A percentile compares a stretch with the other conserved stretches of the same genome.
These are phyloP conservation scores for Pholiota conissans DNA, from an alignment of 768 basidiomycete genomes.

Conservation along the genomic window DNA sequence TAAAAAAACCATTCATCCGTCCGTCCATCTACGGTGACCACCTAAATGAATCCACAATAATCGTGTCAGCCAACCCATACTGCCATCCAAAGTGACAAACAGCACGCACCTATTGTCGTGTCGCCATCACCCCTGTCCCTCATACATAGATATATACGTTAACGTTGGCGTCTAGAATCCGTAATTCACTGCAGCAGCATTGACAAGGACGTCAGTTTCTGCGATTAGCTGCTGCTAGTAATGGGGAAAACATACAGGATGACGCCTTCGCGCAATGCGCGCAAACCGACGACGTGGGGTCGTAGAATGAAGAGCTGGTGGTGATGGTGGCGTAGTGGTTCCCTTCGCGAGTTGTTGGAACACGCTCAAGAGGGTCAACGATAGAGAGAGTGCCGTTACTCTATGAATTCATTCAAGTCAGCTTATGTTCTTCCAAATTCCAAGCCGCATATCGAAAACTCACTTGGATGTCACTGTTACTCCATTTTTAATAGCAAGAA, in stretches of 20 bases:
- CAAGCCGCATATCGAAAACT: no score
- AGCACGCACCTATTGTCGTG: slow-evolving; percentile 1
- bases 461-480: no score
- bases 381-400: not conserved
- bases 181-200: slow-evolving; percentile 1
- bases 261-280: slow-evolving; percentile 17
- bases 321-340: not conserved
- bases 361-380: not conserved
- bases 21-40: not conserved
- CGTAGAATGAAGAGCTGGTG: not conserved
- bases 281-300: slow-evolving; percentile 5
- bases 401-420: no score
- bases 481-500: no score
- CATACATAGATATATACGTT: no score
- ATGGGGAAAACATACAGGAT: slow-evolving; percentile 17
- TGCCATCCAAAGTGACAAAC: not conserved
- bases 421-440: no score
- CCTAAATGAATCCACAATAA: slow-evolving; percentile 1
- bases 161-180: not conserved
- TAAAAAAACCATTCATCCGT: slow-evolving; percentile 3
- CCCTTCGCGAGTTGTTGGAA: not conserved
- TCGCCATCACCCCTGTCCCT: no score
- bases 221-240: not conserved
- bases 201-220: not conserved
- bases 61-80: slow-evolving; percentile 1